Base-by-base conservation (phyloP, 192 early-diverging fungal genomes). In the Hyaloraphidium curvatum region DNA sequence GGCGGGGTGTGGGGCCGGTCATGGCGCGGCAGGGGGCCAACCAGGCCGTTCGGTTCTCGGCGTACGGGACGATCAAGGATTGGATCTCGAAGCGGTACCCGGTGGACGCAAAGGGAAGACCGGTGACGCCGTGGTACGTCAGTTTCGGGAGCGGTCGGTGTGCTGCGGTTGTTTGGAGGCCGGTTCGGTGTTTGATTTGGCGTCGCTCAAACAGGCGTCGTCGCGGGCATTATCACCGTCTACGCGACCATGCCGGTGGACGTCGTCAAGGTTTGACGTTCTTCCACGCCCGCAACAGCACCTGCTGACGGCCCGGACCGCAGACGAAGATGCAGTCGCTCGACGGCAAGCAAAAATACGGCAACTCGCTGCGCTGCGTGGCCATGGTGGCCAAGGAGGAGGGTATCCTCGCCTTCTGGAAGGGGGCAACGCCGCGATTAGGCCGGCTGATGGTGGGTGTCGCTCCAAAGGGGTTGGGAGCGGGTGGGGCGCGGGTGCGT, bases 231-330 rank as follows among this genome's bases (percentile, higher is more conserved):
- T 50, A 75, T 97, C 21, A 98, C 90, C 0, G 91, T 94, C 0
- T 98, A 93, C 59, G 68, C 83, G 0, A 98, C 94, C 1, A 94
- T 95, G 91, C 91, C 91, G 9, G 61, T 97, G 17, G 93, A 97
- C 66, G 89, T 91, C n/a, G 73, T 93, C 54, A 97, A 97, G 67
- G n/a, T n/a, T n/a, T n/a, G n/a, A n/a, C n/a, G n/a, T n/a, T n/a
- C n/a, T n/a, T n/a, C n/a, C n/a, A n/a, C n/a, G n/a, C n/a, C n/a
- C n/a, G n/a, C n/a, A n/a, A n/a, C n/a, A n/a, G n/a, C n/a, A n/a
- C n/a, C n/a, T n/a, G n/a, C n/a, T n/a, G n/a, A n/a, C n/a, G n/a
- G n/a, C n/a, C n/a, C n/a, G 33, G 7, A 7, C 33, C n/a, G 9
- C 7, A 37, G 33, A 98, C 94, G 9, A 79, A 83, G 53, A 88